Base-by-base conservation (phyloP, 257 asterid genomes). In the Coffea eugenioides region DNA sequence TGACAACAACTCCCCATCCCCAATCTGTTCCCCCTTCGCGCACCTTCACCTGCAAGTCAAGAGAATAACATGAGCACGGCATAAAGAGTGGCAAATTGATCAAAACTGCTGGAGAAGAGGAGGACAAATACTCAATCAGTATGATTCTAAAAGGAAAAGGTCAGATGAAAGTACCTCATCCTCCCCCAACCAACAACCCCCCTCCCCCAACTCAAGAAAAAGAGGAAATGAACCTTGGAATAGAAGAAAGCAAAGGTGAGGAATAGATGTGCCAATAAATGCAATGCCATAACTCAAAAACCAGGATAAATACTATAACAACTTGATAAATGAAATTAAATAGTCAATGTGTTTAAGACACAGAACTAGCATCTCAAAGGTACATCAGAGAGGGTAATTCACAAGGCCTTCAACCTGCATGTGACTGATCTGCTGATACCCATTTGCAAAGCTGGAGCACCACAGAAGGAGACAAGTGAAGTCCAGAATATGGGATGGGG, bases 1-100 rank as follows among this genome's bases (percentile, higher is more conserved):
- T 94, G 82, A 96, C 96, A 75, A 92, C 98, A 76, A 94, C 94
- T 75, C 97, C 98, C 99, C 99, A 96, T 77, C 99, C 99, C 99
- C 99, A 96, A 87, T 96, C 97, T 48, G 91, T 96, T 80, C 94
- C 97, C 66, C 98, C 97, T 87, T 94, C 98, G 81, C 96, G 92
- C 73, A 96, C 92, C 88, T 89, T 96, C 56, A 96, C 92, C 98
- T 95, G 90, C 75, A 80, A 81, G 54, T 82, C 80, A 84, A 69
- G 2, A 46, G 77, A 82, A 82, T 81, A 68, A 78, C 54, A 74
- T 78, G 77, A 71, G 62, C 49, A 41, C 64, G 73, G 43, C 45
- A 69, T 48, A 75, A 48, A 77, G 68, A 62, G 31, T 57, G 61
- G 39, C 67, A 31, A 43, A 71, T 69, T 62, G 27, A 6, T 69